Evolutionary conservation across 2,329 filamentous ascomycete genomes (phyloP).

Genomic region (Colletotrichum sp.): DNA sequence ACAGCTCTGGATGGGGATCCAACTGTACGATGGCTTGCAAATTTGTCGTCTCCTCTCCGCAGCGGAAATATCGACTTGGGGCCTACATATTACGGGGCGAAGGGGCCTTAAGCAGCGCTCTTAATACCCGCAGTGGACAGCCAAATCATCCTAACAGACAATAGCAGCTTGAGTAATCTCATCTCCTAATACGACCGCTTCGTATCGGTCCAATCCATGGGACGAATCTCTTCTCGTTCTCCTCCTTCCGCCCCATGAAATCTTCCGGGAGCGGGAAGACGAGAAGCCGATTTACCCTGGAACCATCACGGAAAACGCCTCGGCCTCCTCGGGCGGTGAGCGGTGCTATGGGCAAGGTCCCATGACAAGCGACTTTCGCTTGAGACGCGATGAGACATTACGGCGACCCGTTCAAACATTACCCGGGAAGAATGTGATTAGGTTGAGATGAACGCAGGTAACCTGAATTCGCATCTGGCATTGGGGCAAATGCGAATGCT

Average conservation of each 20-base stretch:
- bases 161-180: neutral
- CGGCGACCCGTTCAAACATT: neutral
- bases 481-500: neutral
- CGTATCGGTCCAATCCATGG: neutral
- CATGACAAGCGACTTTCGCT: neutral
- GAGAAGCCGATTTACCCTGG: neutral
- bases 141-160: fast-evolving
- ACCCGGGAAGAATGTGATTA: neutral
- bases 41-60: too few species aligned
- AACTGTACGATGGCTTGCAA: too few species aligned
- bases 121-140: neutral
- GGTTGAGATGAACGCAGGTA: neutral
- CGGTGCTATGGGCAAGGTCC: neutral
- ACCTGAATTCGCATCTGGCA: neutral
- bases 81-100: too few species aligned
- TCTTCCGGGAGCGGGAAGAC: neutral
- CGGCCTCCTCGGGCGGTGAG: neutral
- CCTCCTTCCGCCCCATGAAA: neutral
- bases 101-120: neutral
- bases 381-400: neutral
- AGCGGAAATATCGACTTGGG: too few species aligned
- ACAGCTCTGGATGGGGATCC: too few species aligned
- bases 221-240: neutral
- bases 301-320: neutral
- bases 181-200: neutral